Conservation (phyloP, 2,329 filamentous ascomycete genomes). For the Helminthosporium solani region DNA sequence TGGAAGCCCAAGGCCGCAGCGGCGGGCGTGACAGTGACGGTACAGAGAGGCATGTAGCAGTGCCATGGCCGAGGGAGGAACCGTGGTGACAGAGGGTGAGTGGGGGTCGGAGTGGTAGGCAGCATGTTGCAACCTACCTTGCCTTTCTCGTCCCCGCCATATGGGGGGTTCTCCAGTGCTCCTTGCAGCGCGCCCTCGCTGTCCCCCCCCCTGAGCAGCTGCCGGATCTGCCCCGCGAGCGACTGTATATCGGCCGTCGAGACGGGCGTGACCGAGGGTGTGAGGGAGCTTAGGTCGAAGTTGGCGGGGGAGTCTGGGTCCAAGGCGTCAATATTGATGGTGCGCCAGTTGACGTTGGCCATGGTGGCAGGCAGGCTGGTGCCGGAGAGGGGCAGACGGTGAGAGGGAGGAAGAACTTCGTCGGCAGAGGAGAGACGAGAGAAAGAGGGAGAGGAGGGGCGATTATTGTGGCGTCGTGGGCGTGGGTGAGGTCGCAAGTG, state of each 20-base stretch:
- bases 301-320: conserved; percentile 88
- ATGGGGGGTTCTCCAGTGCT: conserved; percentile 83
- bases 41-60: conserved; percentile 25
- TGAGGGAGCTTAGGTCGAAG: conserved; percentile 84
- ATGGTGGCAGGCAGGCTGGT: conserved; percentile 31
- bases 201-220: conserved; percentile 84
- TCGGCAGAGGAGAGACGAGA: conserved; percentile 2
- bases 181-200: conserved; percentile 81
- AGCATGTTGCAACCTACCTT: conserved; percentile 47
- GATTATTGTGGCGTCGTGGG: conserved; percentile 11
- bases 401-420: background rate
- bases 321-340: conserved; percentile 90
- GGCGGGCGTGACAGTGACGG: conserved; percentile 15
- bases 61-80: background rate
- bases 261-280: conserved; percentile 72
- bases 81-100: conserved; percentile 3
- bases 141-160: conserved; percentile 54
- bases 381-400: background rate
- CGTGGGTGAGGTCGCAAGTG: conserved; percentile 16
- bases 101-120: conserved; percentile 11
- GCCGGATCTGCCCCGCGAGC: conserved; percentile 77
- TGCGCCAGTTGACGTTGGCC: conserved; percentile 67
- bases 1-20: conserved; percentile 26
- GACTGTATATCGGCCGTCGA: conserved; percentile 76
- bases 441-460: conserved; percentile 7